Evolutionary conservation across 768 basidiomycete species (phyloP).

Genomic region (Heimioporus sp.): DNA sequence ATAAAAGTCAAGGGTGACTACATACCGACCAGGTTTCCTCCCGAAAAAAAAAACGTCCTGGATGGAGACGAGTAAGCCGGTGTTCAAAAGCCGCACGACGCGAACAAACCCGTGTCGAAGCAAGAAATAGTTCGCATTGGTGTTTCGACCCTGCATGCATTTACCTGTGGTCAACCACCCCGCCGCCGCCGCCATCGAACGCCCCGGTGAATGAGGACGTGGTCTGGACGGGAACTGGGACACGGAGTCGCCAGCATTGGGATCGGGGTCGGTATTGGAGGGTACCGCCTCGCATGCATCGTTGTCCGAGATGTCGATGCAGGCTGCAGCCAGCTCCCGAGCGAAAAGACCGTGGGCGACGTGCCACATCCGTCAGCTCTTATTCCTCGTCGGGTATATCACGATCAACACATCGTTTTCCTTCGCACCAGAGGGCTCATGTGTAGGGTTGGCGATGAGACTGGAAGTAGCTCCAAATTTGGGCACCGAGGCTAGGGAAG

Average conservation of each 20-base stretch:
- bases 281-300: slow-evolving; percentile 18
- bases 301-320: slow-evolving; percentile 15
- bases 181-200: slow-evolving; percentile 4
- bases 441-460: too few relatives aligned
- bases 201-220: slow-evolving; percentile 21
- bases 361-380: too few relatives aligned
- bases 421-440: too few relatives aligned
- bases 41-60: slow-evolving; percentile 84
- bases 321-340: slow-evolving; percentile 10
- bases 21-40: slow-evolving; percentile 68
- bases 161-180: slow-evolving; percentile 38
- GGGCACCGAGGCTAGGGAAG: too few relatives aligned
- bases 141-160: too few relatives aligned
- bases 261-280: too few relatives aligned
- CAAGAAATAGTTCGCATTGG: slow-evolving; percentile 95
- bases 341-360: slow-evolving; percentile 79
- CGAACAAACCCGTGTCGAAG: slow-evolving; percentile 78
- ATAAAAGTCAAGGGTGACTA: slow-evolving; percentile 91
- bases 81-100: too few relatives aligned
- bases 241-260: slow-evolving; percentile 30
- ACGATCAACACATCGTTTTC: slow-evolving; percentile 67
- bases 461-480: too few relatives aligned
- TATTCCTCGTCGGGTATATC: too few relatives aligned
- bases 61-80: slow-evolving; percentile 79
- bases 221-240: slow-evolving; percentile 48